A percentile compares a stretch with the other conserved stretches of the same genome.
These are phyloP conservation scores for Irpex sp. DNA, from an alignment of 1,284 basidiomycete genomes.

Conservation along the genomic window DNA sequence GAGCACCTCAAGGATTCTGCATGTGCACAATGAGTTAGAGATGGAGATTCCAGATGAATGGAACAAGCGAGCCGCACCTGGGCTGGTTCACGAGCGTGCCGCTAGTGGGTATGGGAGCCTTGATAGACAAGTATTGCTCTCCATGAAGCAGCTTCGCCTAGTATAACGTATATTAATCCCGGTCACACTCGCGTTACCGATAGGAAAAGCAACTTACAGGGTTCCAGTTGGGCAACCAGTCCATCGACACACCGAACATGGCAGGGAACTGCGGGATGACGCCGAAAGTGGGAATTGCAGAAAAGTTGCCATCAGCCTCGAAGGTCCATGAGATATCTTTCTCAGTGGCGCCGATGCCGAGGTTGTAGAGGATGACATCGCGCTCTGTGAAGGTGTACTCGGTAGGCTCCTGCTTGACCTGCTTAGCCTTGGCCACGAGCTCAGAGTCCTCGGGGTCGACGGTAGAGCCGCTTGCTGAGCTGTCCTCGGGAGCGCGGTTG, in stretches of 20 bases:
- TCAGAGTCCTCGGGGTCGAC: slow-evolving; percentile 82
- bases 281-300: slow-evolving; percentile 88
- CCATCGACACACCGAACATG: slow-evolving; percentile 57
- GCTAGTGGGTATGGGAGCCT: slow-evolving; percentile 81
- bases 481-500: slow-evolving; percentile 43
- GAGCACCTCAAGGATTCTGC: slow-evolving; percentile 70
- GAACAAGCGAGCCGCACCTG: slow-evolving; percentile 37
- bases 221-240: slow-evolving; percentile 93
- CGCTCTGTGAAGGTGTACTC: slow-evolving; percentile 80
- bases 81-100: slow-evolving; percentile 80
- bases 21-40: not conserved
- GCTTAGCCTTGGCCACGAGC: slow-evolving; percentile 82
- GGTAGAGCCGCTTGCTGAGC: slow-evolving; percentile 43
- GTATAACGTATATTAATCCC: slow-evolving; percentile 2
- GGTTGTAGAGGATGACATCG: slow-evolving; percentile 93
- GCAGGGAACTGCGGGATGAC: slow-evolving; percentile 92
- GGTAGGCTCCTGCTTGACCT: slow-evolving; percentile 44
- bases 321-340: slow-evolving; percentile 90
- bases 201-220: slow-evolving; percentile 47
- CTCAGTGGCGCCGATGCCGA: slow-evolving; percentile 93
- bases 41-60: not conserved
- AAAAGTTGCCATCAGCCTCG: slow-evolving; percentile 86
- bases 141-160: slow-evolving; percentile 96
- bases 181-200: not conserved
- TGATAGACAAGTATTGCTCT: slow-evolving; percentile 92